Base-by-base conservation (phyloP, 805 yeast species). In the Metschnikowia cerradonensis region DNA sequence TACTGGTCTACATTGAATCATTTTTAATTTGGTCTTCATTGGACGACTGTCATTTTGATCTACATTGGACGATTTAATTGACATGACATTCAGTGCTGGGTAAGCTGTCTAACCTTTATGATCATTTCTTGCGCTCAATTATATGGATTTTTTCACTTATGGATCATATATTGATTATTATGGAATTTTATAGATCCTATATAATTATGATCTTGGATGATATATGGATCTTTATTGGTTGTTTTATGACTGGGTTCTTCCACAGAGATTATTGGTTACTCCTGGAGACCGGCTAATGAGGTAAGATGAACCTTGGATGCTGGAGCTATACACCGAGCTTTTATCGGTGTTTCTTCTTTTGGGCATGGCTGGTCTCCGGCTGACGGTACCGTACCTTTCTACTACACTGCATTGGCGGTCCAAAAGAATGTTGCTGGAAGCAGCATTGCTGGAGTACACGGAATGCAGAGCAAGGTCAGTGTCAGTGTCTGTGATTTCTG, bases 381-480 rank as follows among this genome's bases (percentile, higher is more conserved):
- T 30, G n/a, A 54, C 47, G 2, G 58, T 54, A 7, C 58, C 56
- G 44, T 54, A 54, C 17, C 58, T 45, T 33, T 51, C 49, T 14
- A 50, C 43, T 17, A 20, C 23, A 14, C 22, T 35, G n/a, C 14
- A 3, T 6, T 19, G 35, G 11, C 33, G 20, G 14, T 35, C 46
- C 15, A 15, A 19, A 20, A 43, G 41, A 6, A 22, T 11, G 17
- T 23, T 32, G 20, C 14, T 20, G 39, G 46, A 43, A 13, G 45
- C 36, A 6, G 15, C 31, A 23, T 31, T 30, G 36, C 23, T 20
- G 36, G 36, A 31, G 26, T 26, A 30, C 15, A 30, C 17, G 4
- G 44, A 41, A 41, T 11, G 33, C 41, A 39, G 33, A 11, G 36
- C 11, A 31, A 30, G 11, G 5, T 31, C 41, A 17, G 32, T 15